Conservation (phyloP, 139 green algal genomes). For the Coccomyxa sp. region DNA sequence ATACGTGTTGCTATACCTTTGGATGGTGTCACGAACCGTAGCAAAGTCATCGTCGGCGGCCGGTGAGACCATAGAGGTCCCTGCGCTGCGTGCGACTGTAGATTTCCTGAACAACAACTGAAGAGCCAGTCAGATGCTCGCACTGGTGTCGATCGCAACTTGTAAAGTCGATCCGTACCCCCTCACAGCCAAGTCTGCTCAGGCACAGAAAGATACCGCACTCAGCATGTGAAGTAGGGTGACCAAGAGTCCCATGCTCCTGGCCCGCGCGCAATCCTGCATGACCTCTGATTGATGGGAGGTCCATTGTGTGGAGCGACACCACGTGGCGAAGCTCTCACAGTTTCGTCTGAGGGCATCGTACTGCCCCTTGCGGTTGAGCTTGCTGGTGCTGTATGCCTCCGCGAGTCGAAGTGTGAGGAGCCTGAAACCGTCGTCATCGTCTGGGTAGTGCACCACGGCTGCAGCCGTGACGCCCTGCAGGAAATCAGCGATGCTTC, state of each 20-base stretch:
- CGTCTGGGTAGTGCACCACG: background rate
- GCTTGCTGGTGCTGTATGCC: background rate
- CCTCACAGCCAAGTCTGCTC: background rate
- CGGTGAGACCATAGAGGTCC: background rate
- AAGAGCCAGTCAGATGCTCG: background rate
- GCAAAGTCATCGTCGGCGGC: background rate
- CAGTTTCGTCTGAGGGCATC: background rate
- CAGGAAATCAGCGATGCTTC: background rate
- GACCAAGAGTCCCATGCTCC: background rate
- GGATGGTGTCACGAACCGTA: background rate
- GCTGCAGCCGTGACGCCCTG: background rate
- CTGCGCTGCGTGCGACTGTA: background rate
- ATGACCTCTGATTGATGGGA: background rate
- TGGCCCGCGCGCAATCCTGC: background rate
- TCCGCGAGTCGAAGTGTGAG: background rate
- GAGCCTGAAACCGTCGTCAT: background rate
- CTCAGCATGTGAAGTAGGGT: background rate
- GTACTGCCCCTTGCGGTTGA: background rate
- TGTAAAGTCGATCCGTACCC: background rate
- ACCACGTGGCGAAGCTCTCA: background rate
- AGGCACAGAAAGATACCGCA: background rate
- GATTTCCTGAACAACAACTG: background rate
- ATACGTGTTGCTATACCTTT: background rate
- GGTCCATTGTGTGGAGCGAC: background rate
- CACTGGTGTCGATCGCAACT: no score